phyloP scores from a whole-genome alignment of 805 yeast genomes.

The Peterozyma toletana region DNA sequence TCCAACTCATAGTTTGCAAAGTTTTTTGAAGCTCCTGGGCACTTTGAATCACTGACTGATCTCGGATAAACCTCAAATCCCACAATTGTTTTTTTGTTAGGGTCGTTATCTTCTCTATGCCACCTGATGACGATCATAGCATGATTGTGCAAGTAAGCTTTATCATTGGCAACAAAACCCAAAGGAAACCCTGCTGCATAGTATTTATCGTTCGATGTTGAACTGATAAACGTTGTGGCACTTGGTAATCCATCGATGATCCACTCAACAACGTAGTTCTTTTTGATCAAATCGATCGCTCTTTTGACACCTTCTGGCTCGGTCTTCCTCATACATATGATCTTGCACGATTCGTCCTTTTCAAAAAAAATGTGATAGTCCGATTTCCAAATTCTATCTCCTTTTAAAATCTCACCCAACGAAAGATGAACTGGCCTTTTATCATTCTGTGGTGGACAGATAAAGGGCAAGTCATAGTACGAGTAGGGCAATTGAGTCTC shows the following conservation, averaged over 20 bases:
- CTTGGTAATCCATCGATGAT: slow-evolving; percentile 78
- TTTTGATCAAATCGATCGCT: slow-evolving; percentile 55
- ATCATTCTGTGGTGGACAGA: slow-evolving; percentile 57
- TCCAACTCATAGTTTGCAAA: slow-evolving; percentile 51
- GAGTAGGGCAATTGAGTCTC: slow-evolving; percentile 70
- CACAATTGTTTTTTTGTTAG: slow-evolving; percentile 50
- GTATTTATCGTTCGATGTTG: slow-evolving; percentile 49
- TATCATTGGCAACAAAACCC: slow-evolving; percentile 60
- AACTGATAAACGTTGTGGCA: slow-evolving; percentile 70
- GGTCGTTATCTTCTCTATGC: slow-evolving; percentile 39
- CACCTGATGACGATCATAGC: slow-evolving; percentile 74
- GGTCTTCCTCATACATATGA: slow-evolving; percentile 63
- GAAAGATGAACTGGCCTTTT: slow-evolving; percentile 62
- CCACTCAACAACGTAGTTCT: slow-evolving; percentile 82
- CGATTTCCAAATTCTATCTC: slow-evolving; percentile 74
- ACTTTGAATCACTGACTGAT: slow-evolving; percentile 57
- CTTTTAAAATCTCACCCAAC: slow-evolving; percentile 69
- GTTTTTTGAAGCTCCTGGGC: slow-evolving; percentile 69
- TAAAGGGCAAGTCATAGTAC: slow-evolving; percentile 72
- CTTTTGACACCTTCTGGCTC: slow-evolving; percentile 40
- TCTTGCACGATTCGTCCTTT: slow-evolving; percentile 55
- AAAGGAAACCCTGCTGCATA: slow-evolving; percentile 85
- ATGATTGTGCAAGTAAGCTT: slow-evolving; percentile 67
- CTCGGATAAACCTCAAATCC: slow-evolving; percentile 89
- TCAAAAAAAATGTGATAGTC: slow-evolving; percentile 61